phyloP scores from a whole-genome alignment of 2,329 filamentous ascomycete genomes.

The Fusarium algeriense region DNA sequence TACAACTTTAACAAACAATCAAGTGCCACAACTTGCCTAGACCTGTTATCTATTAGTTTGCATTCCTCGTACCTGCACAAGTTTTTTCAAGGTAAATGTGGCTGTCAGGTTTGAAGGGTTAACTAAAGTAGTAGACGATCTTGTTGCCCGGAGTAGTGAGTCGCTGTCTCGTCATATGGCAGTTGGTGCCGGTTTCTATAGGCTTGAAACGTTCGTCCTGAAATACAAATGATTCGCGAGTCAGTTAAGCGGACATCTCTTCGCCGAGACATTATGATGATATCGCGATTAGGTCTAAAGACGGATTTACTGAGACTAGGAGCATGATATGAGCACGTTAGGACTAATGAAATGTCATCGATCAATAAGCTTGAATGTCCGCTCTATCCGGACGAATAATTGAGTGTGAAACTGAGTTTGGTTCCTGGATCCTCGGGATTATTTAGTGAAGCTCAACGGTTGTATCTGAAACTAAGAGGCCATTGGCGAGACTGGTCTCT shows the following conservation, averaged over 20 bases:
- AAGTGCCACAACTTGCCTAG: slow-evolving; percentile 16
- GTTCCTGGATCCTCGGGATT: slow-evolving; percentile 27
- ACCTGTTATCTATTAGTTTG: slow-evolving; percentile 13
- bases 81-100: slow-evolving; percentile 14
- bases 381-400: neutral
- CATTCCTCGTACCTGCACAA: slow-evolving; percentile 26
- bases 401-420: slow-evolving; percentile 10
- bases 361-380: neutral
- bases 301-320: neutral
- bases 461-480: slow-evolving; percentile 5
- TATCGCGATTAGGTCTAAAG: neutral
- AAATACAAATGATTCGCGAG: neutral
- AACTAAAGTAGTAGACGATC: neutral
- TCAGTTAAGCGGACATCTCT: neutral
- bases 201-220: neutral
- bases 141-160: neutral
- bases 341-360: neutral
- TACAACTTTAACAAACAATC: slow-evolving; percentile 10
- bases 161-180: neutral
- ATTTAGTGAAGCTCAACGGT: slow-evolving; percentile 25
- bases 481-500: neutral
- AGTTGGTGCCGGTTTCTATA: neutral
- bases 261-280: neutral
- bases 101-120: slow-evolving; percentile 6
- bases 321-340: neutral